These are phyloP conservation scores for Calvatia gigantea DNA, from an alignment of 768 basidiomycete species.

Conservation along the genomic window DNA sequence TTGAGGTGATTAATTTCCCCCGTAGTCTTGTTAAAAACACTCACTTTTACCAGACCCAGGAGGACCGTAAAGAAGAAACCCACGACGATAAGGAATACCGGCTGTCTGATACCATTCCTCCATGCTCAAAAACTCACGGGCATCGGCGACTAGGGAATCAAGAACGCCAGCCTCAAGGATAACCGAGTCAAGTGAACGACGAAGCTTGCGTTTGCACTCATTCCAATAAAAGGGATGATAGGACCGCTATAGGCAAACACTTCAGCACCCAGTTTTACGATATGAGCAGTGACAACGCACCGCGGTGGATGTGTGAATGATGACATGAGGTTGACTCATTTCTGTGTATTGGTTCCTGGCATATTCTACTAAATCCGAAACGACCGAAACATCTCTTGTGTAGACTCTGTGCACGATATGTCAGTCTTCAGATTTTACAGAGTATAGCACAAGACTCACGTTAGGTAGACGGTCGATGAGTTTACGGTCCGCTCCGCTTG, in stretches of 20 bases:
- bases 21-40: conserved; percentile 19
- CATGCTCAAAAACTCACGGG: conserved; percentile 43
- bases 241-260: conserved; percentile 25
- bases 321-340: conserved; percentile 37
- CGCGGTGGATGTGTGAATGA: conserved; percentile 34
- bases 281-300: conserved; percentile 19
- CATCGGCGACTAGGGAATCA: conserved; percentile 43
- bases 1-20: conserved; percentile 24
- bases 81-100: conserved; percentile 53
- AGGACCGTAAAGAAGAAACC: conserved; percentile 52
- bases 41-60: conserved; percentile 58
- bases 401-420: conserved; percentile 31
- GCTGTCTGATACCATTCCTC: conserved; percentile 53
- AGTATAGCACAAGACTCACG: conserved; percentile 25
- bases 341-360: conserved; percentile 38
- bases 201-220: conserved; percentile 43
- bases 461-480: conserved; percentile 25
- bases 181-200: conserved; percentile 47
- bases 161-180: conserved; percentile 45
- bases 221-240: conserved; percentile 36
- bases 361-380: conserved; percentile 40
- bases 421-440: neutral
- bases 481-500: conserved; percentile 1
- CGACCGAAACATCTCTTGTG: conserved; percentile 36
- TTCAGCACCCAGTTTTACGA: neutral